A percentile compares a stretch with the other conserved stretches of the same genome.
Evolutionary conservation across 2,329 filamentous ascomycete species (phyloP).

Genomic region (Fusarium secorum): DNA sequence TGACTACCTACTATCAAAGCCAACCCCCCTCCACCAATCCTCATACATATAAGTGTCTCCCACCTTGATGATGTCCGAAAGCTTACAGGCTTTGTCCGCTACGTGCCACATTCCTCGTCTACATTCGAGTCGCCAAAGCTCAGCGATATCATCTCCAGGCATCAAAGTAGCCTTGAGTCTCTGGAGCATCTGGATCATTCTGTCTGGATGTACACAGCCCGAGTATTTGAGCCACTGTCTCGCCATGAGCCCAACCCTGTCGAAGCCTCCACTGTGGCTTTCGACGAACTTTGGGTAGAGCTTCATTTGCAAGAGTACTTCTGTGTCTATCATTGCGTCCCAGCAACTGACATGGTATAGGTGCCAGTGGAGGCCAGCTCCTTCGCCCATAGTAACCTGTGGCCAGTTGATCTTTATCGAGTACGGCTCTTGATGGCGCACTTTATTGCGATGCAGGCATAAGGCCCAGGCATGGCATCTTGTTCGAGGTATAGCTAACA

Average conservation of each 20-base stretch:
- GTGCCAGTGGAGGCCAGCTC: not conserved
- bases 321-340: not conserved
- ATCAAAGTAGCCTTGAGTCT: rapidly evolving
- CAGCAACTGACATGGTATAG: not conserved
- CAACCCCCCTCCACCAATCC: too few relatives aligned
- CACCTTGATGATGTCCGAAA: not conserved
- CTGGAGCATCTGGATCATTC: rapidly evolving
- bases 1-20: not conserved
- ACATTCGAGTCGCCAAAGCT: not conserved
- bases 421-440: too few relatives aligned
- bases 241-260: not conserved
- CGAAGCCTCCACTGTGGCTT: not conserved
- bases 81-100: not conserved
- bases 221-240: not conserved
- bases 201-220: not conserved
- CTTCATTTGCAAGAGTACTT: not conserved
- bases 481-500: too few relatives aligned
- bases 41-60: not conserved
- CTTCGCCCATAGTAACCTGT: not conserved
- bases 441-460: too few relatives aligned
- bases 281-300: not conserved
- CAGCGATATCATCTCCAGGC: too few relatives aligned
- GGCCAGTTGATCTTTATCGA: not conserved
- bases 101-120: rapidly evolving
- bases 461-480: too few relatives aligned